phyloP scores from a whole-genome alignment of 192 early-diverging fungal genomes.

The Mortierella claussenii region DNA sequence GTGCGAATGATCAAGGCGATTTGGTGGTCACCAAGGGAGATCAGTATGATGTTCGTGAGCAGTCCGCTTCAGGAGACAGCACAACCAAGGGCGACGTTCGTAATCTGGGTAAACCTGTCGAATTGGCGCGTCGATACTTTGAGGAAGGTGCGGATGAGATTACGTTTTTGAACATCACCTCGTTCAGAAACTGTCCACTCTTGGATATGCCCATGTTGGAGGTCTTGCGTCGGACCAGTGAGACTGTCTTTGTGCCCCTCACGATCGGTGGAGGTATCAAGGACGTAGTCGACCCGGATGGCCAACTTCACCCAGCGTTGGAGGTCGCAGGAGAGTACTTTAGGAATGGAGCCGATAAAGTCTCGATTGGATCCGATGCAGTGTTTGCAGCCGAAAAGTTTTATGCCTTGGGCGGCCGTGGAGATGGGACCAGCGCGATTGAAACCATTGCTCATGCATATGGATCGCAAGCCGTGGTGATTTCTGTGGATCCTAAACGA shows the following conservation, averaged over 20 bases:
- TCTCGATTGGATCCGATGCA: slow-evolving; percentile 99
- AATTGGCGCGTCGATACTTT: slow-evolving; percentile 91
- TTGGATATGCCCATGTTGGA: slow-evolving; percentile 96
- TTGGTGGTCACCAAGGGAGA: slow-evolving; percentile 99
- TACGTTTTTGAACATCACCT: slow-evolving; percentile 98
- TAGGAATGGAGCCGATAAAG: slow-evolving; percentile 98
- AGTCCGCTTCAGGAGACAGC: slow-evolving; percentile 39
- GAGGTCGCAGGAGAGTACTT: slow-evolving; percentile 99
- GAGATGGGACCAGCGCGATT: slow-evolving; percentile 85
- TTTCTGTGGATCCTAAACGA: slow-evolving; percentile 96
- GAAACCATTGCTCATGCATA: slow-evolving; percentile 95
- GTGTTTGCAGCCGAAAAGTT: slow-evolving; percentile 96
- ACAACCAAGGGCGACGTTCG: slow-evolving; percentile 68
- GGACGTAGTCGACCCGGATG: slow-evolving; percentile 89
- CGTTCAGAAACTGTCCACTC: slow-evolving; percentile 93
- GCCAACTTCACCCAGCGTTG: slow-evolving; percentile 81
- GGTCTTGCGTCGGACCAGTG: slow-evolving; percentile 86
- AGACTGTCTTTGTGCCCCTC: slow-evolving; percentile 97
- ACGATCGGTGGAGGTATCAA: slow-evolving; percentile 99
- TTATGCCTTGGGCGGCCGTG: slow-evolving; percentile 60
- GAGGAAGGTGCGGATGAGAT: slow-evolving; percentile 98
- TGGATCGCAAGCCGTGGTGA: slow-evolving; percentile 97
- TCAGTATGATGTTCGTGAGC: slow-evolving; percentile 98
- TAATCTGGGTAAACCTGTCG: slow-evolving; percentile 98
- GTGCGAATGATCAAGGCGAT: slow-evolving; percentile 96